Evolutionary conservation across 179 eudicot genomes (phyloP), one percentile per base, ranked within the genome.

Genomic region (Heliamphora pulchella): DNA sequence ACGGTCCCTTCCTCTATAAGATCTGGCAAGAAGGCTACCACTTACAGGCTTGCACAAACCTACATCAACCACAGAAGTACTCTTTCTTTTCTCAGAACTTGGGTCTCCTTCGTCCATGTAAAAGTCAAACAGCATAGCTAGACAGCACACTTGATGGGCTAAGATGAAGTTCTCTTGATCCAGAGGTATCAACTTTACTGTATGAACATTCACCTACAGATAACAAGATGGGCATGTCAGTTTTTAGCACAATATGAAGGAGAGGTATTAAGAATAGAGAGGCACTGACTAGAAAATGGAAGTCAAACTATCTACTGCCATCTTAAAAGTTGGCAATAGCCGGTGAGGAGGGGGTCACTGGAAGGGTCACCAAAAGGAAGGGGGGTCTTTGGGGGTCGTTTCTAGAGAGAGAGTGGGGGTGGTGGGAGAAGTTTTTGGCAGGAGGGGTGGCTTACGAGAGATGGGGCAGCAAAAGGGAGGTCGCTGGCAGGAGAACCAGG

Each of bases 111-210:
- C 94, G 10, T 85, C 86, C 67, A 91, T 59, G 82, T 91, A 91
- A 68, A 91, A 89, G 86, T 95, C 98, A 80, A 95, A 93, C 55
- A 95, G 87, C 98, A 95, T 93, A 44, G 95, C 96, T 68, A 95
- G 97, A 79, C 89, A 91, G 79, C 84, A 83, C 64, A 91, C 89
- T 84, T 95, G 98, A 85, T 93, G 98, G 59, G 93, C 89, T 75
- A 95, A 84, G 63, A 88, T 77, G 17, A 86, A 50, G 82, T 92
- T 89, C 67, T 89, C 91, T 89, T 95, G 85, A 77, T 86, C 88
- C 46, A 43, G 78, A 74, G 98, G 93, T 66, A 93, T 81, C 90
- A 86, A 84, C 86, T 87, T 90, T 46, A 90, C 31, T 70, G 89
- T 82, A 77, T 89, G 97, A 67, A 90, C 84, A 86, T 95, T 95